Percentiles rank a stretch among this genome's conserved stretches.
Evolutionary conservation across 495 filamentous ascomycete species (phyloP).

Genomic region (Daldinia loculata): DNA sequence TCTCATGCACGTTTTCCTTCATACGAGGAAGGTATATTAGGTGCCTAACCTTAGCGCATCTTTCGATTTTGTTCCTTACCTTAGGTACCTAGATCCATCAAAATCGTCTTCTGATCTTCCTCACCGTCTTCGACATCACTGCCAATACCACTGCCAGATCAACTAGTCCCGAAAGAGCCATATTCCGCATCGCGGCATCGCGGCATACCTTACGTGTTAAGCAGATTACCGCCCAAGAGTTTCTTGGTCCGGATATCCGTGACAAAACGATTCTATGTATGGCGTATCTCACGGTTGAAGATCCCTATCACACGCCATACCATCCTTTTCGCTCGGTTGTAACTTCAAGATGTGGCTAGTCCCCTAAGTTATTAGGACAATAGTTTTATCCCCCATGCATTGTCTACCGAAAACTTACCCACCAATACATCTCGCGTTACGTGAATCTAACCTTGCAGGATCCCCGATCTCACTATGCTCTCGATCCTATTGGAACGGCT

Average conservation of each 20-base stretch:
- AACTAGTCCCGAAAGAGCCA: slow-evolving; percentile 1
- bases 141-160: background rate
- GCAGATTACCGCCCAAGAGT: background rate
- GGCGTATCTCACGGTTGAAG: slow-evolving; percentile 26
- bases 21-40: slow-evolving; percentile 4
- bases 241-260: slow-evolving; percentile 20
- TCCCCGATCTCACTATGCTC: slow-evolving; percentile 28
- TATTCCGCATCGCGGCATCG: background rate
- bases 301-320: slow-evolving; percentile 32
- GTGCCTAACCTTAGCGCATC: background rate
- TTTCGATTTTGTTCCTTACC: no score
- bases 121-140: background rate
- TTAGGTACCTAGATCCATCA: background rate
- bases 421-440: slow-evolving; percentile 22
- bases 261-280: slow-evolving; percentile 6
- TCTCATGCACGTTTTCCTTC: background rate
- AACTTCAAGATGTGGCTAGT: slow-evolving; percentile 36
- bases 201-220: background rate
- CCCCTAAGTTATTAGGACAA: slow-evolving; percentile 32
- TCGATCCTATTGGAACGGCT: slow-evolving; percentile 40
- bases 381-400: slow-evolving; percentile 10
- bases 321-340: slow-evolving; percentile 27
- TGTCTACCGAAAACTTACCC: slow-evolving; percentile 19
- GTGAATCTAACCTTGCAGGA: slow-evolving; percentile 27
- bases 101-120: background rate